Evolutionary conservation across 148 eudicot species (phyloP).

Genomic region (Silene conica): DNA sequence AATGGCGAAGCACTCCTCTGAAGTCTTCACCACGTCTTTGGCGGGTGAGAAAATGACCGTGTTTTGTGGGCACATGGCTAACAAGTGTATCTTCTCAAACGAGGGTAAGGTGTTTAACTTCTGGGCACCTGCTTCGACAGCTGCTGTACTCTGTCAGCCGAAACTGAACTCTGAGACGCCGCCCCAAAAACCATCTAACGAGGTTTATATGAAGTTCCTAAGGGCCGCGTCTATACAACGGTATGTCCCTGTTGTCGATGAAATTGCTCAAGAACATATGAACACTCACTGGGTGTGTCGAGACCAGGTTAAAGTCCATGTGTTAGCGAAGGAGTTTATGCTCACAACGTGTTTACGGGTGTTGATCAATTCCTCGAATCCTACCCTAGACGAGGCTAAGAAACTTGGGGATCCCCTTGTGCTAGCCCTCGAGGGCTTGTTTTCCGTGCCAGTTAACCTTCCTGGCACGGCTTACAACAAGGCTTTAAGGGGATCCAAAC

Average conservation of each 20-base stretch:
- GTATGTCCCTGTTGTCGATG: not conserved
- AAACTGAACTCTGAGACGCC: not conserved
- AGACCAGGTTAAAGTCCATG: constrained; percentile 14
- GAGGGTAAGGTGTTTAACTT: not conserved
- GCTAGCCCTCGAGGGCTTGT: not conserved
- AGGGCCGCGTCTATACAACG: not conserved
- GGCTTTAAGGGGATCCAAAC: not conserved
- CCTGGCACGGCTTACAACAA: not conserved
- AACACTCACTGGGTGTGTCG: constrained; percentile 9
- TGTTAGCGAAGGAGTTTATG: constrained; percentile 13
- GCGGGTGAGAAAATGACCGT: not conserved
- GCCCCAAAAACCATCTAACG: not conserved
- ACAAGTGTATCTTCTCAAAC: not conserved
- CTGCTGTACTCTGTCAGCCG: not conserved
- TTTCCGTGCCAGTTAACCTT: not conserved
- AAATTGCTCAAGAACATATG: not conserved
- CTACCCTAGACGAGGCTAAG: not conserved
- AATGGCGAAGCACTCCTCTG: constrained; percentile 1
- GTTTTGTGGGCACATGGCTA: not conserved
- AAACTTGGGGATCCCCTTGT: not conserved
- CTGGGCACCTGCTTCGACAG: not conserved
- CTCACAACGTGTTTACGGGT: not conserved
- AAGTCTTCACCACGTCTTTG: not conserved
- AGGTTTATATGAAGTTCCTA: not conserved
- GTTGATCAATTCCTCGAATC: not conserved